Evolutionary conservation across 2,329 filamentous ascomycete species (phyloP).

Genomic region (Sporothrix schenckii): DNA sequence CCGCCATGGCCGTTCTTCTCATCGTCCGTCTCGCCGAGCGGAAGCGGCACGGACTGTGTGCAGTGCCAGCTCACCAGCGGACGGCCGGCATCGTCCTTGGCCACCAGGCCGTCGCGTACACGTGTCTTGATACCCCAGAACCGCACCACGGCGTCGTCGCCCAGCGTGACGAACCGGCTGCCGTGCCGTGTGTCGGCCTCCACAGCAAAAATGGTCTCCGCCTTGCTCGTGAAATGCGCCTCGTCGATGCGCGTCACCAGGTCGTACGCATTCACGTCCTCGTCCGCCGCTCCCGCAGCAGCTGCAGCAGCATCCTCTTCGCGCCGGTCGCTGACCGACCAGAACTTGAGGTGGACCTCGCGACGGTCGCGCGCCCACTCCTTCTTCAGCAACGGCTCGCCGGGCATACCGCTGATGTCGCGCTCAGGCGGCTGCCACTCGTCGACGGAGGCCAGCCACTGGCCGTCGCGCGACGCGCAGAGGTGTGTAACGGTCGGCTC

Average conservation of each 20-base stretch:
- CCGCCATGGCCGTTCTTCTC: neutral
- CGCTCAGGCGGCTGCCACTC: slow-evolving; percentile 77
- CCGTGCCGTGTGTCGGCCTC: slow-evolving; percentile 66
- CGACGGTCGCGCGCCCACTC: slow-evolving; percentile 57
- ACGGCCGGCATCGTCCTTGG: slow-evolving; percentile 59
- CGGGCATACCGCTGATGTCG: slow-evolving; percentile 65
- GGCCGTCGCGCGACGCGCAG: slow-evolving; percentile 75
- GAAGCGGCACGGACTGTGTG: slow-evolving; percentile 58
- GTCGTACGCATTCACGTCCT: slow-evolving; percentile 56
- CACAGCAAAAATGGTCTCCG: slow-evolving; percentile 69
- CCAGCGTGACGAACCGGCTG: slow-evolving; percentile 79
- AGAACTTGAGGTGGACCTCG: slow-evolving; percentile 89
- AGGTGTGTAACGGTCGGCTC: slow-evolving; percentile 79
- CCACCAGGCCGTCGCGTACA: slow-evolving; percentile 67
- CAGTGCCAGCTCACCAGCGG: slow-evolving; percentile 75
- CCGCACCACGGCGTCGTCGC: slow-evolving; percentile 75
- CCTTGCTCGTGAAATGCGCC: slow-evolving; percentile 67
- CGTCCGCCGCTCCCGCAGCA: neutral
- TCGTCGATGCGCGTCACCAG: slow-evolving; percentile 81
- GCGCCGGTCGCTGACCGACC: slow-evolving; percentile 63
- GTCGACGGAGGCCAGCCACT: slow-evolving; percentile 90
- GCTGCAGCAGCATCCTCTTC: neutral
- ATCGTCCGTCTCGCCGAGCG: slow-evolving; percentile 27
- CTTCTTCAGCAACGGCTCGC: slow-evolving; percentile 43
- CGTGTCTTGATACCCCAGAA: slow-evolving; percentile 79